phyloP scores from a whole-genome alignment of 108 stramenopile genomes.

The Tribonema minus region DNA sequence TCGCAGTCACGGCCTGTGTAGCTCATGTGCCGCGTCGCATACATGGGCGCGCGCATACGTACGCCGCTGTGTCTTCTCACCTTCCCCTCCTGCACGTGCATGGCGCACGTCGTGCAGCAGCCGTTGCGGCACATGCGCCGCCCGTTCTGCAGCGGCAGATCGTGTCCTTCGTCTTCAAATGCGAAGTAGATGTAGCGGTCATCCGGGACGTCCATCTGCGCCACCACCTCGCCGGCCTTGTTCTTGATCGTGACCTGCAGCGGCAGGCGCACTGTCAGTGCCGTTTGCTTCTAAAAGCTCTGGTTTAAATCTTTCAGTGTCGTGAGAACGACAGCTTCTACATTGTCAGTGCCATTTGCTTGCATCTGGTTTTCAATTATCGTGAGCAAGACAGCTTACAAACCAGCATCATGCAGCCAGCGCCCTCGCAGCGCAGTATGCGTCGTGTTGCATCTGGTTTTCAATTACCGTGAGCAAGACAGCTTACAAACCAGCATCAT shows the following conservation, averaged over 20 bases:
- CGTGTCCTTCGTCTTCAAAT: constrained; percentile 48
- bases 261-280: background rate
- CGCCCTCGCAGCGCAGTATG: too few relatives aligned
- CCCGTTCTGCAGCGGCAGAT: constrained; percentile 45
- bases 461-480: too few relatives aligned
- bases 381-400: background rate
- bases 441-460: too few relatives aligned
- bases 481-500: background rate
- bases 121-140: constrained; percentile 55
- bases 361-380: too few relatives aligned
- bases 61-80: too few relatives aligned
- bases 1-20: too few relatives aligned
- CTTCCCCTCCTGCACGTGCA: constrained; percentile 50
- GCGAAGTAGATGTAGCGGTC: constrained; percentile 55
- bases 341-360: too few relatives aligned
- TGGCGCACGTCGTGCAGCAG: constrained; percentile 57
- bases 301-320: background rate
- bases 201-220: constrained; percentile 44
- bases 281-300: background rate
- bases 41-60: too few relatives aligned
- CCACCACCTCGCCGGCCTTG: constrained; percentile 36
- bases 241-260: constrained; percentile 33
- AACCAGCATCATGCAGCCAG: background rate
- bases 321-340: background rate
- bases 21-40: too few relatives aligned